Base-by-base conservation (phyloP, 2,329 filamentous ascomycete genomes). In the Microdochium trichocladiopsis region DNA sequence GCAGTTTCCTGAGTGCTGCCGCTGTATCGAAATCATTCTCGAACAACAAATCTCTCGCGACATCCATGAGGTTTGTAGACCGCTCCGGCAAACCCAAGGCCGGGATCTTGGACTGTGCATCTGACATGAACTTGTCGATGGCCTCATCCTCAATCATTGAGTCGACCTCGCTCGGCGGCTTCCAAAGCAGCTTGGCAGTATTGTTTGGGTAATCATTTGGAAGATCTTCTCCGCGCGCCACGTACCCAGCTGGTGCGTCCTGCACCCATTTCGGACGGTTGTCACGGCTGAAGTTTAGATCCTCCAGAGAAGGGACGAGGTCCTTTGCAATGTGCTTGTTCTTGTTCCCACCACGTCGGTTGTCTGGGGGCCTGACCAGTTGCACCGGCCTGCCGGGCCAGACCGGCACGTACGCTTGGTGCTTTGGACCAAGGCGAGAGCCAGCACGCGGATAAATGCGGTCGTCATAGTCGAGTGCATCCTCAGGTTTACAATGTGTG, bases 391-490 rank as follows among this genome's bases (percentile, higher is more conserved):
- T 84, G 4, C 93, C 94, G 52, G 87, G 87, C 94, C 94, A 99
- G 5, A 88, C 78, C 49, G 81, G 76, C 31, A 96, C 88, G 59
- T 84, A 86, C 3, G 94, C 93, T 72, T 99, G 94, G 68, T 97
- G 91, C 52, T 91, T 84, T 10, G 91, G 90, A 8, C 94, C 94
- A 36, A 97, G 77, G 36, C 94, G 87, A 52, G 94, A 97, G 65
- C 92, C 95, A 16, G 94, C 93, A 58, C 94, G 87, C 9, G 94
- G 94, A 65, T 97, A 97, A 58, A 99, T 97, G 57, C 94, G 86
- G 68, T 99, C 94, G 63, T 99, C 94, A 65, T 96, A 95, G 67
- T 99, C 94, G 25, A 99, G 76, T 0, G 90, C 94, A 72, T 99
- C 94, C 68, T 97, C 92, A 1, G 94, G 88, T 59, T 91, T 88